Percentiles rank a stretch among this genome's conserved stretches.
Evolutionary conservation across 495 filamentous ascomycete species (phyloP).

Genomic region (Podospora pseudopauciseta): DNA sequence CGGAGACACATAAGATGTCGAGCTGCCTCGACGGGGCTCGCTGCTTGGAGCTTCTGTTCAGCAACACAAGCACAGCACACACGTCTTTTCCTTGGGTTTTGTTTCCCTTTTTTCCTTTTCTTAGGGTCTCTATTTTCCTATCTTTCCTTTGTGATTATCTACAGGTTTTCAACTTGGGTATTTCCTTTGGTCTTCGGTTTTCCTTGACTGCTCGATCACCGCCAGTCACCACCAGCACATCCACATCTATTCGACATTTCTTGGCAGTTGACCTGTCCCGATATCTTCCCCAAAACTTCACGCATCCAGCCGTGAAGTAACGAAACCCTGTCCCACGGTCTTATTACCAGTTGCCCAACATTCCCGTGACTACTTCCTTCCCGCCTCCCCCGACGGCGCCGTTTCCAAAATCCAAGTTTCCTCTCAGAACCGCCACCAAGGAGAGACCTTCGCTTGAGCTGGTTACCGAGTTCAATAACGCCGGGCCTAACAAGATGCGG

Average conservation of each 20-base stretch:
- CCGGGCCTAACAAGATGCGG: constrained; percentile 39
- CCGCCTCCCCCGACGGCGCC: constrained; percentile 29
- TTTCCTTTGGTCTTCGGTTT: neutral
- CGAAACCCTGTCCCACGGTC: neutral
- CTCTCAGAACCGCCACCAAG: constrained; percentile 28
- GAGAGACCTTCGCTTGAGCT: constrained; percentile 31
- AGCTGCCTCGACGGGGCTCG: neutral
- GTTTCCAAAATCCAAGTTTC: constrained; percentile 29
- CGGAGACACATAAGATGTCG: neutral
- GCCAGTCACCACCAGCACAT: neutral
- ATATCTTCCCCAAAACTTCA: neutral
- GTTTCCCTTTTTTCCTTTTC: constrained; percentile 8
- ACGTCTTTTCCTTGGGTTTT: constrained; percentile 8
- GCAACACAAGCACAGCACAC: neutral
- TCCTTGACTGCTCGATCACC: neutral
- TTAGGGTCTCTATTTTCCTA: constrained; percentile 3
- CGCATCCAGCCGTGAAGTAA: constrained; percentile 4
- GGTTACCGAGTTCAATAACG: constrained; percentile 34
- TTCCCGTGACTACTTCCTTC: constrained; percentile 25
- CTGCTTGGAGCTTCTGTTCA: neutral
- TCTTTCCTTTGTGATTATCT: constrained; percentile 10
- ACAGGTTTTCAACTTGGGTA: constrained; percentile 3
- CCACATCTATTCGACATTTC: constrained; percentile 6
- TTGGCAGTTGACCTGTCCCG: constrained; percentile 33
- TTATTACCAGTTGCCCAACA: constrained; percentile 25